These are phyloP conservation scores for Symbiodinium natans DNA, from an alignment of 73 alveolate genomes.

Conservation along the genomic window DNA sequence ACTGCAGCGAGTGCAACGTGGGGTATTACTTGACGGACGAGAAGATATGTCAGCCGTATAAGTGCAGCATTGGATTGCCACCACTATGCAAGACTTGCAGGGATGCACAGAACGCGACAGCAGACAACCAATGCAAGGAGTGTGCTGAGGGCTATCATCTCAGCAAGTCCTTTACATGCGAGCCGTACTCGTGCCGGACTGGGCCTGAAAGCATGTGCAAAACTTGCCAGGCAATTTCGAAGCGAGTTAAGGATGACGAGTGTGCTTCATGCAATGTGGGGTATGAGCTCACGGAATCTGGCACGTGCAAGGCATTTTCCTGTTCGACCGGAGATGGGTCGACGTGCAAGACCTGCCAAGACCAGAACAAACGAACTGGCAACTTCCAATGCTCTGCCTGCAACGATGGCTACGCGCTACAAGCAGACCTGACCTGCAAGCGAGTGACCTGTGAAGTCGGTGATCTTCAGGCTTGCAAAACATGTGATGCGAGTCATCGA, in stretches of 20 bases:
- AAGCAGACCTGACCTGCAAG: constrained; percentile 29
- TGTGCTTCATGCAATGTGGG: constrained; percentile 71
- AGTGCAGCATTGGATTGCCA: constrained; percentile 31
- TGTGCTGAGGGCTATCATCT: constrained; percentile 57
- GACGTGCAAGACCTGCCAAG: constrained; percentile 40
- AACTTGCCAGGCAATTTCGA: not conserved
- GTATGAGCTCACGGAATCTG: constrained; percentile 27
- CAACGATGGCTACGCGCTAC: constrained; percentile 49
- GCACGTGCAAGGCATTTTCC: constrained; percentile 13
- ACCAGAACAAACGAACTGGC: constrained; percentile 48
- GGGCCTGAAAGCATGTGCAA: constrained; percentile 38
- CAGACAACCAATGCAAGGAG: constrained; percentile 79
- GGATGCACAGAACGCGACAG: constrained; percentile 48
- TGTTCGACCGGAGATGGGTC: constrained; percentile 39
- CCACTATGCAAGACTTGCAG: constrained; percentile 57
- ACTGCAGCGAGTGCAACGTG: constrained; percentile 44
- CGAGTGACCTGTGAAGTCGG: constrained; percentile 50
- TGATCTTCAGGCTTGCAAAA: not conserved
- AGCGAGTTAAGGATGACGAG: constrained; percentile 21
- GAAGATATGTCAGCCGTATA: constrained; percentile 52
- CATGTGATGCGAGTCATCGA: constrained; percentile 24
- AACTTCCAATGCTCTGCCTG: constrained; percentile 62
- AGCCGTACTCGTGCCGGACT: constrained; percentile 14
- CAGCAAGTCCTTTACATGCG: constrained; percentile 13
- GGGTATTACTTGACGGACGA: constrained; percentile 65